Evolutionary conservation across 2,329 filamentous ascomycete species (phyloP), one percentile per base, ranked within the genome.

Genomic region (Trichoderma oligosporum): DNA sequence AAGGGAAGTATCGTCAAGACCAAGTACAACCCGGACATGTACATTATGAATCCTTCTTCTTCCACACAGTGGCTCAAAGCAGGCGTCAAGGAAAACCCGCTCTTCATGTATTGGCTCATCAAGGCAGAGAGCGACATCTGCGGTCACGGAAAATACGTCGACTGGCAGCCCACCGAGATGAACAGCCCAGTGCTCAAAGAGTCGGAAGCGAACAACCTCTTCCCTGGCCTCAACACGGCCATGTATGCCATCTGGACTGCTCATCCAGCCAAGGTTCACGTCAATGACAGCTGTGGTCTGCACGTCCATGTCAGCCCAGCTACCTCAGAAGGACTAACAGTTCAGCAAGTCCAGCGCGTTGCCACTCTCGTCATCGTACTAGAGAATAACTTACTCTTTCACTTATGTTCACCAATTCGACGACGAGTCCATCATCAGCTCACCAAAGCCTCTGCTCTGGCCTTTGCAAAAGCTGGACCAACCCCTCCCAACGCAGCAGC

Each of bases 281-380:
- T 57, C n/a, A 27, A 56, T 18, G 5, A n/a, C 4, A 7, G 7
- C 27, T 63, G 61, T 35, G 62, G 60, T 9, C 24, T 64, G 12
- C 60, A 63, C 22, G 55, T 64, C 12, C 57, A 63, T 41, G 39
- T 63, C 7, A 56, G 57, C 14, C 58, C 57, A 3, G 48, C 35
- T 1, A 24, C n/a, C n/a, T 14, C 20, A 55, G 27, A 27, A 6
- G 59, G 53, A 6, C 18, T 58, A 18, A 61, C 84, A 9, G 73
- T 91, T 25, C 86, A 86, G 22, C 92, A 91, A 67, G 83, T 91
- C 65, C 95, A 96, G 72, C 78, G 96, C 24, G 70, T 89, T 36
- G 82, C 91, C 60, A 94, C 91, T 0, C 73, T 95, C 18, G 81
- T 92, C 70, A 46, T 58, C 7, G 9, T 62, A 12, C 31, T 64